Evolutionary conservation across 257 asterid genomes (phyloP), one percentile per base, ranked within the genome.

Genomic region (Cinchona pubescens): DNA sequence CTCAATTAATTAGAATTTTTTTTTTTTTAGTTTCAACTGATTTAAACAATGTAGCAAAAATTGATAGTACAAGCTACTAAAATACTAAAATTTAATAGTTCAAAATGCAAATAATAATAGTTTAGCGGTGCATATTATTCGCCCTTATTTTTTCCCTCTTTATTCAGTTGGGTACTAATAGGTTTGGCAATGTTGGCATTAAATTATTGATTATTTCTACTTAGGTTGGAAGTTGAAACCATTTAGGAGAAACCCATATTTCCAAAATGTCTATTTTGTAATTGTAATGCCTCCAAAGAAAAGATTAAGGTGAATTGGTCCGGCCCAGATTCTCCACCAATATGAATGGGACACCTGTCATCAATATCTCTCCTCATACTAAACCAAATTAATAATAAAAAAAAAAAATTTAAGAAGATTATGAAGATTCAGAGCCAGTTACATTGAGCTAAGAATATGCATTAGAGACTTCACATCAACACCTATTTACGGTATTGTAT

Each of bases 121-220:
- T n/a, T n/a, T n/a, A n/a, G n/a, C n/a, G n/a, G n/a, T n/a, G n/a
- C n/a, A 1, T 43, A 43, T 43, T 43, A 43, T 43, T 45, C n/a
- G n/a, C n/a, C 45, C 11, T 45, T 45, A 10, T 11, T 45, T 0
- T 49, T 49, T 2, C 3, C 3, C 4, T n/a, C 7, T 55, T 55
- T 2, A 1, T n/a, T 18, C 30, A 8, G 4, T 10, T 1, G 30
- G 18, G 30, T n/a, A n/a, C n/a, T n/a, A n/a, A n/a, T n/a, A n/a
- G n/a, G n/a, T n/a, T n/a, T 38, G 42, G 42, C 5, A 5, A 2
- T 37, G 42, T 40, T 40, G 46, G 10, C 76, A 35, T 51, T 71
- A 71, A 80, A 71, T 71, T 53, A 76, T 75, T 80, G 80, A 78
- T 53, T 62, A 40, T 37, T 78, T 21, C 53, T 0, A 1, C 29